These are phyloP conservation scores for Soucietia sequanensis DNA, from an alignment of 805 yeast species.

Conservation along the genomic window DNA sequence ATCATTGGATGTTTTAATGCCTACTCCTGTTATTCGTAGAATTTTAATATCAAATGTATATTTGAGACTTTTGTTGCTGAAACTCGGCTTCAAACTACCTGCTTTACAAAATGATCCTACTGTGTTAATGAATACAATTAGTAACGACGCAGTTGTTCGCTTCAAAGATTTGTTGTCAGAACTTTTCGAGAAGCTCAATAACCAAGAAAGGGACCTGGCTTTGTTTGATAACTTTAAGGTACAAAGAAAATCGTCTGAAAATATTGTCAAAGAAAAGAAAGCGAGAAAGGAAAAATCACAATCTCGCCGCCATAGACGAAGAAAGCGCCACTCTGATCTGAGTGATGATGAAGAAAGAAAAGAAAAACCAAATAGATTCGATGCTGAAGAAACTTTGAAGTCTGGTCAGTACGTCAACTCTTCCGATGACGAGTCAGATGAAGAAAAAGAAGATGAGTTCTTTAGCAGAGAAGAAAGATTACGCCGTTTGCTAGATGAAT, in stretches of 20 bases:
- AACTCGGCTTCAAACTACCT: conserved; percentile 48
- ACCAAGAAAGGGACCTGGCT: conserved; percentile 1
- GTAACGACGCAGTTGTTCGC: neutral
- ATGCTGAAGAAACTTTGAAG: conserved; percentile 20
- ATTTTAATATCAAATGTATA: conserved; percentile 47
- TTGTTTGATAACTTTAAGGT: conserved; percentile 38
- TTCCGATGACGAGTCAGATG: conserved; percentile 65
- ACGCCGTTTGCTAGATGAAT: conserved; percentile 33
- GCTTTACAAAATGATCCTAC: conserved; percentile 9
- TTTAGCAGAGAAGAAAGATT: conserved; percentile 55
- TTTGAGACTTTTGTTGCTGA: conserved; percentile 44
- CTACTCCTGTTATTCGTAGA: conserved; percentile 19
- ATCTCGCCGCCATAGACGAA: conserved; percentile 1
- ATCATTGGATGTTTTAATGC: conserved; percentile 9
- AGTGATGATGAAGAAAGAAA: conserved; percentile 17
- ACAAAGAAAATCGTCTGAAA: conserved; percentile 14
- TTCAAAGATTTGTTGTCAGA: neutral
- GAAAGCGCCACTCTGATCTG: conserved; percentile 19
- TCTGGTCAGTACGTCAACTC: conserved; percentile 57
- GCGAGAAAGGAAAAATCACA: conserved; percentile 8
- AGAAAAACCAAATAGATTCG: neutral
- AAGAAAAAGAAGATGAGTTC: conserved; percentile 50
- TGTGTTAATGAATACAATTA: neutral
- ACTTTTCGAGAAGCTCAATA: neutral
- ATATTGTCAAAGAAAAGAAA: conserved; percentile 2